Percentiles rank a stretch among this genome's conserved stretches.
Conservation (phyloP, 2,329 filamentous ascomycete species). For the Curvularia eragrostidis region DNA sequence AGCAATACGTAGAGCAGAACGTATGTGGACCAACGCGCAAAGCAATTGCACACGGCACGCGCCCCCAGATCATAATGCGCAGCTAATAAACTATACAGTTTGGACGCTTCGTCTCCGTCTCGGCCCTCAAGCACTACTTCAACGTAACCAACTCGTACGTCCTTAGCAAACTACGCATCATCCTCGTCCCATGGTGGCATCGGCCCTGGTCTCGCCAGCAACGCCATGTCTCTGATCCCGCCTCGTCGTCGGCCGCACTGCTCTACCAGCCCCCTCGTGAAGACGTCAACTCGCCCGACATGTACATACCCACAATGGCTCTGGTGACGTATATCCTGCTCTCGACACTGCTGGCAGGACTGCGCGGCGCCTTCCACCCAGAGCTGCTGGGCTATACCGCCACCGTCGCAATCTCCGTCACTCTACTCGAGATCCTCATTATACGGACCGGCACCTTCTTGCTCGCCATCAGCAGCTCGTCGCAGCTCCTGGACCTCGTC, state of each 20-base stretch:
- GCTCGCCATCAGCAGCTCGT: conserved; percentile 90
- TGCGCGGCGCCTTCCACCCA: conserved; percentile 90
- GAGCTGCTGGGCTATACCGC: conserved; percentile 91
- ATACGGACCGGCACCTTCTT: conserved; percentile 94
- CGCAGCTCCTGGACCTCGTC: conserved; percentile 89
- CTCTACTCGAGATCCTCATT: conserved; percentile 85
- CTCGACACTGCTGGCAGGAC: conserved; percentile 85
- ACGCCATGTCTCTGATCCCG: conserved; percentile 57
- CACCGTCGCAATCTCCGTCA: conserved; percentile 80
- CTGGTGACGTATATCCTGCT: conserved; percentile 96
- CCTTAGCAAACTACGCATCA: conserved; percentile 87
- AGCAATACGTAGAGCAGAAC: conserved; percentile 95
- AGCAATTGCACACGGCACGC: neutral
- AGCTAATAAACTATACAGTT: conserved; percentile 56
- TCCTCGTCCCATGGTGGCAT: conserved; percentile 97
- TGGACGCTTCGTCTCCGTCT: conserved; percentile 87
- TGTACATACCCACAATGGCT: conserved; percentile 99
- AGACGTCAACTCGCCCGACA: conserved; percentile 96
- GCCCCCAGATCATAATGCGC: neutral
- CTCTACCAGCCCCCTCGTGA: conserved; percentile 86
- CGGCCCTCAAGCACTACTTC: conserved; percentile 97
- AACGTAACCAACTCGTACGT: conserved; percentile 99
- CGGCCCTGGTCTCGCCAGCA: conserved; percentile 96
- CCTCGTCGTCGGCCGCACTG: conserved; percentile 16
- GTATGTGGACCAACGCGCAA: conserved; percentile 59